Conservation (phyloP, 495 filamentous ascomycete genomes). For the Apodospora peruviana region DNA sequence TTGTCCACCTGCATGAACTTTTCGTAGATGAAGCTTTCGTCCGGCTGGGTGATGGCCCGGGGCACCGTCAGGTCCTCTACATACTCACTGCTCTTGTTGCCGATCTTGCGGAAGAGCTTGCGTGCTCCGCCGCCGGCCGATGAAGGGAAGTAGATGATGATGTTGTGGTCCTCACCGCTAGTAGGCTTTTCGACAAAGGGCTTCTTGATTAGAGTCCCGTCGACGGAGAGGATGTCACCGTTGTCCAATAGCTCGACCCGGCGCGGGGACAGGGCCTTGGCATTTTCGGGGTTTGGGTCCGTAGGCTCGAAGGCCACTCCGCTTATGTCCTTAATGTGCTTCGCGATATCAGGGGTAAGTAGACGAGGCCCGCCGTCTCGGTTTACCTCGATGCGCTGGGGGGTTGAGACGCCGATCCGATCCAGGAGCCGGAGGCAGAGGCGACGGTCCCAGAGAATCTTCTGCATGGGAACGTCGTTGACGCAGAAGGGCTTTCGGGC, state of each 20-base stretch:
- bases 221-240: constrained; percentile 80
- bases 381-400: constrained; percentile 85
- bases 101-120: constrained; percentile 91
- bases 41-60: constrained; percentile 69
- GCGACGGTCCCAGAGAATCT: constrained; percentile 92
- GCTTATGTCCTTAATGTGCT: constrained; percentile 70
- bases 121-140: constrained; percentile 81
- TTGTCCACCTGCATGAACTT: constrained; percentile 95
- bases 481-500: constrained; percentile 93
- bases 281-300: constrained; percentile 49
- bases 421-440: constrained; percentile 85
- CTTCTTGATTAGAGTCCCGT: constrained; percentile 75
- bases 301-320: constrained; percentile 73
- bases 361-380: constrained; percentile 86
- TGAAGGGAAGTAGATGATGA: constrained; percentile 91
- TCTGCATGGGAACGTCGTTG: constrained; percentile 97
- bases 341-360: constrained; percentile 66
- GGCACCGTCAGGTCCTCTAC: constrained; percentile 71
- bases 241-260: constrained; percentile 80
- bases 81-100: constrained; percentile 96
- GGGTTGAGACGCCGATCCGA: constrained; percentile 80
- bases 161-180: constrained; percentile 98
- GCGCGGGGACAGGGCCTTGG: constrained; percentile 54
- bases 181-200: constrained; percentile 98
- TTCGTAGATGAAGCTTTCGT: constrained; percentile 88